Conservation (phyloP, 208 protist genomes). For the Leishmania tarentolae region DNA sequence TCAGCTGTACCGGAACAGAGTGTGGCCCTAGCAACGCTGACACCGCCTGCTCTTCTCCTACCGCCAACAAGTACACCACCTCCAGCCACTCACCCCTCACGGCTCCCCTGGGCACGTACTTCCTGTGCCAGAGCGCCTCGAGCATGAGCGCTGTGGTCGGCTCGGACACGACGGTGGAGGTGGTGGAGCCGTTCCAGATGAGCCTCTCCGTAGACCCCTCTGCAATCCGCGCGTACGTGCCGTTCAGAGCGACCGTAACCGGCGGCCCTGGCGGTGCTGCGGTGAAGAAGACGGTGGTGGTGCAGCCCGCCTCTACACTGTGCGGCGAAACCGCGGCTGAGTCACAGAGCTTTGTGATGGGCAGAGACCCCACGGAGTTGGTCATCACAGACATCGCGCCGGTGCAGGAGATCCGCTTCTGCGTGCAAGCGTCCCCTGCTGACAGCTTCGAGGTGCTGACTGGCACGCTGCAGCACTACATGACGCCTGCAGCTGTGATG, state of each 20-base stretch:
- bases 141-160: constrained; percentile 20
- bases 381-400: constrained; percentile 35
- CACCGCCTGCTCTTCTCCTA: constrained; percentile 21
- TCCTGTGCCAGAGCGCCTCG: constrained; percentile 53
- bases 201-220: constrained; percentile 26
- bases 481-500: constrained; percentile 57
- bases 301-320: constrained; percentile 19
- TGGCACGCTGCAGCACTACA: constrained; percentile 47
- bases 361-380: constrained; percentile 9
- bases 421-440: constrained; percentile 19
- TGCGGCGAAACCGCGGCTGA: constrained; percentile 32
- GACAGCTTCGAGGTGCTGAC: constrained; percentile 35
- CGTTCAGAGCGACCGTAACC: constrained; percentile 36
- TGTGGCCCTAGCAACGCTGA: constrained; percentile 26
- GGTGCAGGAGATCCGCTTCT: constrained; percentile 28
- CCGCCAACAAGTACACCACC: constrained; percentile 35
- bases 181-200: constrained; percentile 39
- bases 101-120: constrained; percentile 41
- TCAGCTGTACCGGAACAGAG: constrained; percentile 27
- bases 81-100: constrained; percentile 26
- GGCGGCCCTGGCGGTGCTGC: constrained; percentile 26
- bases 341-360: constrained; percentile 38
- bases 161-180: constrained; percentile 38
- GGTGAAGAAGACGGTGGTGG: constrained; percentile 14
- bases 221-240: constrained; percentile 41